Percentiles rank a stretch among this genome's conserved stretches.
phyloP scores from a whole-genome alignment of 306 rosid genomes.

The Delonix regia region DNA sequence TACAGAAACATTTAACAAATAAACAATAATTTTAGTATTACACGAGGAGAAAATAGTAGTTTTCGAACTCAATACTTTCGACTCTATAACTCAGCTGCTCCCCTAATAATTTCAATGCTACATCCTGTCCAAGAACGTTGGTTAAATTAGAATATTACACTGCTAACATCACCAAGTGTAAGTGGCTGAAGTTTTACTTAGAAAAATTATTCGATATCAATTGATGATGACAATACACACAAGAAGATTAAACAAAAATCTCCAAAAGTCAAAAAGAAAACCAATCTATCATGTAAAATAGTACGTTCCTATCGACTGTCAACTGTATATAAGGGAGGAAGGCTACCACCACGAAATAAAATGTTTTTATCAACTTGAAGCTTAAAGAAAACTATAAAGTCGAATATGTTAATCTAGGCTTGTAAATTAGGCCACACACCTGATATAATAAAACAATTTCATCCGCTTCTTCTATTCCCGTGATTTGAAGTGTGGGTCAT shows the following conservation, averaged over 20 bases:
- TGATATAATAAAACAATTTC: too few relatives aligned
- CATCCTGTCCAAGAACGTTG: slow-evolving; percentile 48
- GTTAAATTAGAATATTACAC: slow-evolving; percentile 23
- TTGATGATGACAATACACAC: not conserved
- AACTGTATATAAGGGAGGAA: too few relatives aligned
- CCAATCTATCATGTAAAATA: too few relatives aligned
- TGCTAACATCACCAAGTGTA: not conserved
- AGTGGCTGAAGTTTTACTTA: not conserved
- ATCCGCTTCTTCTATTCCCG: too few relatives aligned
- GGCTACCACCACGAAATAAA: too few relatives aligned
- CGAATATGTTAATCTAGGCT: too few relatives aligned
- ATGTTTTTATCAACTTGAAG: too few relatives aligned
- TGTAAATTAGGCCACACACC: too few relatives aligned
- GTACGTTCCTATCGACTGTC: too few relatives aligned
- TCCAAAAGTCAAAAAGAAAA: too few relatives aligned
- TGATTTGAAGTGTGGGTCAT: too few relatives aligned
- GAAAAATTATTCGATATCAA: not conserved
- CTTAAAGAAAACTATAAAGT: too few relatives aligned
- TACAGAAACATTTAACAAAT: not conserved
- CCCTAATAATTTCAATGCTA: slow-evolving; percentile 46
- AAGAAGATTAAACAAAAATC: not conserved
- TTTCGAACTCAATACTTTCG: slow-evolving; percentile 35
- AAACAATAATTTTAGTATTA: not conserved
- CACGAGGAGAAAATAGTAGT: not conserved
- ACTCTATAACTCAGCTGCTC: slow-evolving; percentile 40